Evolutionary conservation across 257 asterid species (phyloP), one percentile per base, ranked within the genome.

Genomic region (Plantago ovata): DNA sequence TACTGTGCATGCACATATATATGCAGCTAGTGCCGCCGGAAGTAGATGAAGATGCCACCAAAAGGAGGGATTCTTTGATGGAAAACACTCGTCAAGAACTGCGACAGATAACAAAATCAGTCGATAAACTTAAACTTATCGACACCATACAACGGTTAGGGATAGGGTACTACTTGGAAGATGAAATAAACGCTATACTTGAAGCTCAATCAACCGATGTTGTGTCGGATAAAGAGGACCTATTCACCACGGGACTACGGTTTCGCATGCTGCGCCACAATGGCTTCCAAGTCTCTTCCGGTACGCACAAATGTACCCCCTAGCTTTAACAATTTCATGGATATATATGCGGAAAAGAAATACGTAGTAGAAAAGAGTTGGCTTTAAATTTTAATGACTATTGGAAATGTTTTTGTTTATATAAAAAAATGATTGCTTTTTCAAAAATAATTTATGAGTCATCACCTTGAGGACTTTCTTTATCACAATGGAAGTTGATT

Each of bases 201-300:
- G 51, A 20, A 49, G 55, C 59, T 13, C 49, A 70, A 32, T 32
- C 58, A 41, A 56, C 56, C n/a, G 14, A 16, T 60, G 60, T 7
- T 7, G 39, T 51, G 32, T 18, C 63, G 0, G 14, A 23, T 14
- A 72, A 72, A 21, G 77, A 77, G 19, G 74, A 81, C 70, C 79
- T 79, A 48, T 64, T 75, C 69, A 62, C 81, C 19, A 63, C 85
- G 0, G 81, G 79, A 0, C 65, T 85, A 7, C 78, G 85, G 53
- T 85, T 85, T 50, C 84, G 86, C 1, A 57, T 84, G 68, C 83
- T 84, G 38, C 82, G 94, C 41, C 80, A 81, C 47, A 73, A 71
- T 21, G 89, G 89, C 56, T 68, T 70, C 72, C 71, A 64, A 20
- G 62, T 68, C 40, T 59, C 18, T 22, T 5, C 84, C 0, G 84